Conservation (phyloP, 495 filamentous ascomycete species). For the Aspergillus taichungensis region DNA sequence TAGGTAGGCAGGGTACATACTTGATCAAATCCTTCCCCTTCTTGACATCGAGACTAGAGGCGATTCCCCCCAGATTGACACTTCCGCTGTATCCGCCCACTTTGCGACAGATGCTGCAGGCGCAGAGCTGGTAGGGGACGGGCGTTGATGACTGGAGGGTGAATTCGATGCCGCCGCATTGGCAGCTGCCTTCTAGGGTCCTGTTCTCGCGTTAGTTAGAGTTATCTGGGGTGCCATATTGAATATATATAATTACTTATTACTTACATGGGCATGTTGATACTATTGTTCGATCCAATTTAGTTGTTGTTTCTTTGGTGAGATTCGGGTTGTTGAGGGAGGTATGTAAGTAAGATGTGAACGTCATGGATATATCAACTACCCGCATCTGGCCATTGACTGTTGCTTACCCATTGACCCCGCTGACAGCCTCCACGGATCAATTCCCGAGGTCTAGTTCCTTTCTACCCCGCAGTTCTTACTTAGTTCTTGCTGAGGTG, state of each 20-base stretch:
- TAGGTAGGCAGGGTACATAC: no score
- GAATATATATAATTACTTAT: no score
- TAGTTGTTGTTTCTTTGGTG: not conserved
- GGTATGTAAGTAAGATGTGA: no score
- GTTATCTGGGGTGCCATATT: no score
- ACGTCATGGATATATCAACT: no score
- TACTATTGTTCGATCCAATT: not conserved
- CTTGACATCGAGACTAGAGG: constrained; percentile 35
- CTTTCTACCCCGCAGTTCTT: no score
- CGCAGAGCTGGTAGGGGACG: constrained; percentile 48
- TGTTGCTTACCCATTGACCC: no score
- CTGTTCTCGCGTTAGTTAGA: constrained; percentile 16
- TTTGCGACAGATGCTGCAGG: constrained; percentile 50
- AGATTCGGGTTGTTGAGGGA: not conserved
- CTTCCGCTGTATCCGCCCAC: constrained; percentile 39
- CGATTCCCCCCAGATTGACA: constrained; percentile 45
- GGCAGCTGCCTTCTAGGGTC: constrained; percentile 46
- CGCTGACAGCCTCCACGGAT: no score
- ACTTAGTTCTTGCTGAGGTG: no score
- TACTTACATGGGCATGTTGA: no score
- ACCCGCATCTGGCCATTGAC: no score
- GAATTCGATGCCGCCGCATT: constrained; percentile 46
- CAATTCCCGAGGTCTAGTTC: no score
- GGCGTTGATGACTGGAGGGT: constrained; percentile 42
- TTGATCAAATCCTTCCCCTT: constrained; percentile 43